Conservation (phyloP, 192 early-diverging fungal species). For the Chytriomyces sp. region DNA sequence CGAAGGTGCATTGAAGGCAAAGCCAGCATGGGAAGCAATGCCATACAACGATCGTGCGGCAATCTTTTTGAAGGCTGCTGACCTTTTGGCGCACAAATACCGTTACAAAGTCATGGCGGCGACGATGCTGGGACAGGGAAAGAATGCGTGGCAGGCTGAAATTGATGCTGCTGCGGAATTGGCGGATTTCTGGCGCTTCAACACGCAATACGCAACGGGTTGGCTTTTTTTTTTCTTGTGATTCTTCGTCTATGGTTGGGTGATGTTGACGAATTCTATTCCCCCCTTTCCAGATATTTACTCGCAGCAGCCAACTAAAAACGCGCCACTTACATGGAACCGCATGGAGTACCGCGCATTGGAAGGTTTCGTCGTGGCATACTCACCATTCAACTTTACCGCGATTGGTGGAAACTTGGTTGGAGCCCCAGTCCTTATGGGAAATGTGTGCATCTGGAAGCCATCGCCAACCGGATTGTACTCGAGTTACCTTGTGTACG, state of each 20-base stretch:
- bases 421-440: conserved; percentile 93
- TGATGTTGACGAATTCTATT: neutral
- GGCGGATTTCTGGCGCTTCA: conserved; percentile 94
- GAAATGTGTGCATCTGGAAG: conserved; percentile 98
- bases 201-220: conserved; percentile 82
- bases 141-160: conserved; percentile 99
- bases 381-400: conserved; percentile 99
- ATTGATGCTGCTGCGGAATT: conserved; percentile 97
- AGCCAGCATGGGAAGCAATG: conserved; percentile 89
- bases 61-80: conserved; percentile 98
- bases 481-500: conserved; percentile 88
- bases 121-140: conserved; percentile 97
- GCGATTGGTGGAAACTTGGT: conserved; percentile 97
- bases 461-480: conserved; percentile 85
- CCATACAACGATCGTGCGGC: conserved; percentile 92
- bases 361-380: conserved; percentile 97
- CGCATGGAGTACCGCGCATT: conserved; percentile 93
- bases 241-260: neutral
- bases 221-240: neutral
- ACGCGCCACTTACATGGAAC: conserved; percentile 87
- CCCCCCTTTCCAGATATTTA: conserved; percentile 80
- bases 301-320: conserved; percentile 88
- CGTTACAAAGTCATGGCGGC: conserved; percentile 78
- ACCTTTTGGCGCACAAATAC: conserved; percentile 88
- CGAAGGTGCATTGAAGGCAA: conserved; percentile 80